Conservation (phyloP, 2,329 filamentous ascomycete species). For the Pseudogymnoascus sp. region DNA sequence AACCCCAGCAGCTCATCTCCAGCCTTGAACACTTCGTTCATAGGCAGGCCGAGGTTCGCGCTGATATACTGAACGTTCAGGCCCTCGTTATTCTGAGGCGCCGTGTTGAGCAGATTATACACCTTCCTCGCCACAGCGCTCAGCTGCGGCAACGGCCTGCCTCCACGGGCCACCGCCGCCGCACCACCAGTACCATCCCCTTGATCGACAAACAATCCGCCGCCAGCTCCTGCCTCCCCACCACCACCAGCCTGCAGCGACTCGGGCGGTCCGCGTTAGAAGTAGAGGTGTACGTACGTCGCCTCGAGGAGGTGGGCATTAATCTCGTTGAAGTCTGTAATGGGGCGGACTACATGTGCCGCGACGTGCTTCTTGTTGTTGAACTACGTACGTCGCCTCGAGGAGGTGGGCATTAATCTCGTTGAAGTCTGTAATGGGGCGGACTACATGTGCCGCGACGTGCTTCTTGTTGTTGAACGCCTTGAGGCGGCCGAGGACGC, state of each 20-base stretch:
- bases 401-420: slow-evolving; percentile 90
- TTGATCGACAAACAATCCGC: slow-evolving; percentile 30
- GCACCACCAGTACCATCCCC: slow-evolving; percentile 30
- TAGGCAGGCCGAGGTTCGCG: slow-evolving; percentile 53
- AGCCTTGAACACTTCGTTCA: slow-evolving; percentile 65
- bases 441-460: slow-evolving; percentile 72
- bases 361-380: slow-evolving; percentile 75
- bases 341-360: slow-evolving; percentile 70
- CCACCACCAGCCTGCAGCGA: slow-evolving; percentile 31
- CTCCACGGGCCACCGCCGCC: slow-evolving; percentile 23
- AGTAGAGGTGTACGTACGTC: slow-evolving; percentile 78
- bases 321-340: slow-evolving; percentile 85
- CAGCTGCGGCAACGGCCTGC: slow-evolving; percentile 34
- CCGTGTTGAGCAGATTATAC: slow-evolving; percentile 59
- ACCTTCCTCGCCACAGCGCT: slow-evolving; percentile 58
- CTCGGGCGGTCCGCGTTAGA: slow-evolving; percentile 59
- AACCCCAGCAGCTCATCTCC: slow-evolving; percentile 69
- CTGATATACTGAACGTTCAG: slow-evolving; percentile 74
- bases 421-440: slow-evolving; percentile 75
- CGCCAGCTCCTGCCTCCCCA: slow-evolving; percentile 22
- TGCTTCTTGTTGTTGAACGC: slow-evolving; percentile 76
- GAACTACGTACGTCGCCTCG: slow-evolving; percentile 78
- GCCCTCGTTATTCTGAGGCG: slow-evolving; percentile 71
- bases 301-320: slow-evolving; percentile 88
- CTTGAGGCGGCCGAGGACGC: slow-evolving; percentile 79